Percentiles rank a stretch among this genome's conserved stretches.
phyloP scores from a whole-genome alignment of 2,329 filamentous ascomycete species.

The Gaeumannomyces tritici region DNA sequence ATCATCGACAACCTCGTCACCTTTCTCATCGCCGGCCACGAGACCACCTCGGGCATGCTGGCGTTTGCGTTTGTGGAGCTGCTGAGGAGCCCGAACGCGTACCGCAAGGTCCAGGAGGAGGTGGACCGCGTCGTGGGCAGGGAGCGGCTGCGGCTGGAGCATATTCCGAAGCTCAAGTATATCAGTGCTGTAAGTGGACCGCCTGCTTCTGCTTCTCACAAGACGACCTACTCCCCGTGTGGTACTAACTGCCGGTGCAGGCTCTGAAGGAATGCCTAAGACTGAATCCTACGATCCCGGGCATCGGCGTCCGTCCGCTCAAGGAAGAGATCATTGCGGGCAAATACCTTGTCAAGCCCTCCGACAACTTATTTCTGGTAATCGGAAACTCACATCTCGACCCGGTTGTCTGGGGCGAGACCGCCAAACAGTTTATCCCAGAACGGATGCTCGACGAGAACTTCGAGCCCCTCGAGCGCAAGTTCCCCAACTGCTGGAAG shows the following conservation, averaged over 20 bases:
- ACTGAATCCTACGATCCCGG: slow-evolving; percentile 49
- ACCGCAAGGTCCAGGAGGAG: slow-evolving; percentile 54
- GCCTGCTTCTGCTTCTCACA: no score
- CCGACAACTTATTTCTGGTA: slow-evolving; percentile 31
- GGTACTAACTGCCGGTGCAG: slow-evolving; percentile 11
- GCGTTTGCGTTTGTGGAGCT: slow-evolving; percentile 58
- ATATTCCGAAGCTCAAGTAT: slow-evolving; percentile 56
- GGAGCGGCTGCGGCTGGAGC: slow-evolving; percentile 46
- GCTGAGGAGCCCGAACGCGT: slow-evolving; percentile 50
- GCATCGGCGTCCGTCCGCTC: slow-evolving; percentile 43
- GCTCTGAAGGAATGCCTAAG: slow-evolving; percentile 57
- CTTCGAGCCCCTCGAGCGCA: slow-evolving; percentile 50
- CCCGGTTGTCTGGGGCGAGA: slow-evolving; percentile 43
- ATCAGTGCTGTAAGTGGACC: slow-evolving; percentile 39
- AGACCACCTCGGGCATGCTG: slow-evolving; percentile 60
- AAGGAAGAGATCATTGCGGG: slow-evolving; percentile 34
- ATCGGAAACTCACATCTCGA: slow-evolving; percentile 44
- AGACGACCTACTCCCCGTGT: no score
- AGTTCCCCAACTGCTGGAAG: slow-evolving; percentile 41
- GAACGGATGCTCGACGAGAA: slow-evolving; percentile 50
- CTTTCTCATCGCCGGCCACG: slow-evolving; percentile 62
- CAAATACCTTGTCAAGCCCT: slow-evolving; percentile 41
- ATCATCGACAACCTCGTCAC: slow-evolving; percentile 66
- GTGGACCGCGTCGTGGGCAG: slow-evolving; percentile 56
- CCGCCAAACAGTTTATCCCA: slow-evolving; percentile 47